Base-by-base conservation (phyloP, 2,329 filamentous ascomycete genomes). In the Fusarium liriodendri region DNA sequence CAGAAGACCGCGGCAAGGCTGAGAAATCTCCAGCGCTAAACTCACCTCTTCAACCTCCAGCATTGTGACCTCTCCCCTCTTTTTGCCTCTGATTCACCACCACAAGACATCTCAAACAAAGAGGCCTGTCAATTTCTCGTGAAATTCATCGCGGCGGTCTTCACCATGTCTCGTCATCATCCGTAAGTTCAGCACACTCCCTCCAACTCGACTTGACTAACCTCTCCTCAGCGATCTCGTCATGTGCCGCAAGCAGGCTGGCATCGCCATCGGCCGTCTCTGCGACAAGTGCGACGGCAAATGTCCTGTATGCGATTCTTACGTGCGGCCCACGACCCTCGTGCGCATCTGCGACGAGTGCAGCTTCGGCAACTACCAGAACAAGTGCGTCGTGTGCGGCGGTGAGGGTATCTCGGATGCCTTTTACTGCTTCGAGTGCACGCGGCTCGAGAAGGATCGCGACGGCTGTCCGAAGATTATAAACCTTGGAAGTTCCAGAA, bases 221-320 rank as follows among this genome's bases (percentile, higher is more conserved):
- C 79, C 25, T 45, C 40, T 33, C 16, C 55, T 32, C 81, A 94
- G 93, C 84, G 97, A 99, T 88, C 92, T 99, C 77, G 97, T 99
- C 79, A 98, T 98, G 96, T 99, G 97, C 90, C 95, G 96, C 87
- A 99, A 99, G 87, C 96, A 98, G 84, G 89, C 96, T 70, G 97
- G 97, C 85, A 98, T 98, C 83, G 94, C 95, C 80, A 98, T 99
- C 89, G 97, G 97, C 82, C 95, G 97, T 66, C 94, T 99, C 82
- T 99, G 97, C 89, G 97, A 99, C 87, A 99, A 99, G 87, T 99
- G 97, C 88, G 97, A 99, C 87, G 97, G 97, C 84, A 99, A 99
- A 88, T 99, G 97, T 81, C 97, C 97, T 76, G 95, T 99, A 71
- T 99, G 97, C 91, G 97, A 99, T 84, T 97, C 94, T 71, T 99